Base-by-base conservation (phyloP, 2,329 filamentous ascomycete genomes). In the Biscogniauxia sp. region DNA sequence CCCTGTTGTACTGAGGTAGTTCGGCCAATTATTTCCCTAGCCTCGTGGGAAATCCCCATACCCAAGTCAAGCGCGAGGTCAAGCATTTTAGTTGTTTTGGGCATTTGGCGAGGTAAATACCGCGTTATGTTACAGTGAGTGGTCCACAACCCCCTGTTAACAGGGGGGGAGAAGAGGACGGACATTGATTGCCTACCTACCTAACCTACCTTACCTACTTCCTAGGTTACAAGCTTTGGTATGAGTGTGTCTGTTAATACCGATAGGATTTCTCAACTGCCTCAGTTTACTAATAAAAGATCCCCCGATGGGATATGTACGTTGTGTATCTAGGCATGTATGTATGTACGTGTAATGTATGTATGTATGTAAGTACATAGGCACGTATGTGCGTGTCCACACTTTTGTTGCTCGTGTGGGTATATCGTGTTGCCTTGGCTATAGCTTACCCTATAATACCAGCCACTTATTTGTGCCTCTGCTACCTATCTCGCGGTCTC, bases 381-480 rank as follows among this genome's bases (percentile, higher is more conserved):
- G 23, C 23, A 23, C n/a, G 37, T 45, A n/a, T 45, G 37, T 45
- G 37, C 17, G 37, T 45, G 37, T 45, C 37, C 37, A 45, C 37
- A 45, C 37, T 45, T 45, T n/a, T 45, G 37, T n/a, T 45, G 37
- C 37, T 45, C 17, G 15, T 45, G 37, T 45, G 37, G 37, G 37
- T 45, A 9, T 45, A 45, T 45, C 37, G 37, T 11, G 41, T 53
- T 56, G 23, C 50, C 17, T 20, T 53, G 25, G 19, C 15, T 37
- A 17, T 55, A 19, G 26, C 25, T 53, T 57, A 32, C 23, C 55
- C 55, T 68, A 68, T 68, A 67, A 61, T 66, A 67, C 66, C 66
- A 68, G 65, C 66, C 66, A 67, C 66, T 64, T 68, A 68, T 68
- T 67, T 68, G 63, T 64, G n/a, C 13, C 23, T 52, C 51, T 52